Evolutionary conservation across 495 filamentous ascomycete genomes (phyloP).

Genomic region (Massariosphaeria phaeospora): DNA sequence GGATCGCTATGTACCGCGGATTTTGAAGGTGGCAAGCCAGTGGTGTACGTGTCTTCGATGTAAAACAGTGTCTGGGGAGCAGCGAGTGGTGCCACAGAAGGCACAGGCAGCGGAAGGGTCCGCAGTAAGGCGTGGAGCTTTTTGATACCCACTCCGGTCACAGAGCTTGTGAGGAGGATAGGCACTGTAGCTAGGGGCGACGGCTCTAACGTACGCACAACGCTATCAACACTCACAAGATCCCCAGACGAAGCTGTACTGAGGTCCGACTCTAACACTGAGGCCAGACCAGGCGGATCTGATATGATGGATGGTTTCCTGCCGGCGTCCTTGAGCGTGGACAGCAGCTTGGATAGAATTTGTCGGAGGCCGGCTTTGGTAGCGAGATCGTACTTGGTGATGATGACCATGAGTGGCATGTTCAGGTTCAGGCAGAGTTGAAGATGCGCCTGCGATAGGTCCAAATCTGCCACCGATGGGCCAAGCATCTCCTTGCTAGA

Average conservation of each 20-base stretch:
- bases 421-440: slow-evolving; percentile 76
- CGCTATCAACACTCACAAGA: slow-evolving; percentile 21
- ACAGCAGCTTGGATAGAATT: slow-evolving; percentile 68
- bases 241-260: slow-evolving; percentile 26
- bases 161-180: slow-evolving; percentile 81
- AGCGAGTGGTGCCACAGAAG: slow-evolving; percentile 23
- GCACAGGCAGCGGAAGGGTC: slow-evolving; percentile 67
- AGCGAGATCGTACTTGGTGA: slow-evolving; percentile 89
- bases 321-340: slow-evolving; percentile 66
- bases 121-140: slow-evolving; percentile 76
- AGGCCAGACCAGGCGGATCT: slow-evolving; percentile 30
- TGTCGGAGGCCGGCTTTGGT: slow-evolving; percentile 61
- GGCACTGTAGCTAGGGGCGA: slow-evolving; percentile 55
- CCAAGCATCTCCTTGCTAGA: slow-evolving; percentile 48
- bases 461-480: slow-evolving; percentile 53
- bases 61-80: slow-evolving; percentile 57
- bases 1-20: background rate
- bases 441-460: slow-evolving; percentile 74
- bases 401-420: slow-evolving; percentile 68
- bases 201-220: slow-evolving; percentile 22
- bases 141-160: slow-evolving; percentile 76
- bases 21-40: slow-evolving; percentile 5
- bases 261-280: slow-evolving; percentile 28
- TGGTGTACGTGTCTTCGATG: slow-evolving; percentile 71
- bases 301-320: slow-evolving; percentile 68